Conservation (phyloP, 163 green algal species). For the Scenedesmus sp. region DNA sequence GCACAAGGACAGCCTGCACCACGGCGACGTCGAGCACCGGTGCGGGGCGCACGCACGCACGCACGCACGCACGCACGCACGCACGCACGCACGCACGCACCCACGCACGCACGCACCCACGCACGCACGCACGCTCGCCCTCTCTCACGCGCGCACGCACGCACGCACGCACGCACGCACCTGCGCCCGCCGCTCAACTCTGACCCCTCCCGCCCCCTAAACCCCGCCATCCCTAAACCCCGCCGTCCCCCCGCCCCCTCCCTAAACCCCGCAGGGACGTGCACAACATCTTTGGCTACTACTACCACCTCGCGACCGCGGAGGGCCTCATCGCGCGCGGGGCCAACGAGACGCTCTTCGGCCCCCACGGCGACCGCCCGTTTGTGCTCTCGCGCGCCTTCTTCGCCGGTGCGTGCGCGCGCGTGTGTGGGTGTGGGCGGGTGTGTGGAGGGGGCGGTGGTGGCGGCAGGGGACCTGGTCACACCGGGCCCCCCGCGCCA, state of each 20-base stretch:
- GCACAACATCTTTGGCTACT: constrained; percentile 95
- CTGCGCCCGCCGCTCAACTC: no score
- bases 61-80: neutral
- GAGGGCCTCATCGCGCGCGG: constrained; percentile 75
- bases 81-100: neutral
- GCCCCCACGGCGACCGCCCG: constrained; percentile 89
- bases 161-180: no score
- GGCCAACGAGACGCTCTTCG: constrained; percentile 52
- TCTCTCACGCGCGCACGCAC: no score
- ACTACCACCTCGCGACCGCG: constrained; percentile 90
- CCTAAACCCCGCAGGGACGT: constrained; percentile 83
- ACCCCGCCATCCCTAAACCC: no score
- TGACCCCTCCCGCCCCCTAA: no score
- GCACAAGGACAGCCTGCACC: constrained; percentile 94
- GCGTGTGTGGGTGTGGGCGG: neutral
- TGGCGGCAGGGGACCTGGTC: no score
- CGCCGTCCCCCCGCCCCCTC: no score
- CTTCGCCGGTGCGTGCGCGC: constrained; percentile 71
- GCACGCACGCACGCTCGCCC: no score
- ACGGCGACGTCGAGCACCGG: constrained; percentile 88
- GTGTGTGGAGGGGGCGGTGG: neutral
- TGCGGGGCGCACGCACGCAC: neutral
- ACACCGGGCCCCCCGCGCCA: no score
- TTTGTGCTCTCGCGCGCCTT: constrained; percentile 98
- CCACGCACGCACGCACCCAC: no score